phyloP scores from a whole-genome alignment of 176 grass and related monocot species.

The Tillandsia fasciculata region DNA sequence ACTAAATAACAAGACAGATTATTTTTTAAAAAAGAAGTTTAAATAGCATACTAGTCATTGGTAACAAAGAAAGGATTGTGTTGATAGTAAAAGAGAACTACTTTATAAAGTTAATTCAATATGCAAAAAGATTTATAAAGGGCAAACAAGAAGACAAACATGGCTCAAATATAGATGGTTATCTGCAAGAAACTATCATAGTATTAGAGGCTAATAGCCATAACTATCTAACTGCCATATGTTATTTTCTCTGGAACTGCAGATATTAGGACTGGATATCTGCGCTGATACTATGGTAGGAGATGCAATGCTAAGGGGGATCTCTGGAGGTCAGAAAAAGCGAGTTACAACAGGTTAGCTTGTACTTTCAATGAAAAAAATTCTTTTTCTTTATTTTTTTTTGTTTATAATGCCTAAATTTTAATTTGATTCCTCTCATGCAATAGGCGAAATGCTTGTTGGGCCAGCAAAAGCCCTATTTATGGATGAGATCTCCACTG shows the following conservation, averaged over 20 bases:
- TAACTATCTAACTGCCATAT: constrained; percentile 1
- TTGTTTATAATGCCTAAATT: neutral
- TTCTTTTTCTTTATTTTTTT: neutral
- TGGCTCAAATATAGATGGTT: neutral
- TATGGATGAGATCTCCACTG: constrained; percentile 98
- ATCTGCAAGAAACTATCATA: neutral
- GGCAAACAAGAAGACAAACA: neutral
- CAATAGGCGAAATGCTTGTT: constrained; percentile 90
- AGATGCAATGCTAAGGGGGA: constrained; percentile 83
- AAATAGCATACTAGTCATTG: too few species aligned
- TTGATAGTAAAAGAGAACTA: too few species aligned
- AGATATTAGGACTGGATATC: constrained; percentile 83
- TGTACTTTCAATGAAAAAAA: constrained; percentile 7
- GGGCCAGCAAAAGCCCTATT: constrained; percentile 84
- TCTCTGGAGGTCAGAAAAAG: constrained; percentile 88
- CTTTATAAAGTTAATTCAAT: too few species aligned
- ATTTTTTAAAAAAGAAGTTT: too few species aligned
- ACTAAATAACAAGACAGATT: too few species aligned
- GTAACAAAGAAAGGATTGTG: too few species aligned
- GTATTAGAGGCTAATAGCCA: constrained; percentile 17
- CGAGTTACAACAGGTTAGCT: constrained; percentile 82
- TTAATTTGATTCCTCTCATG: neutral
- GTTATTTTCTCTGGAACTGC: constrained; percentile 4
- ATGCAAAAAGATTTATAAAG: neutral
- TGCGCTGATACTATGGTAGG: constrained; percentile 89